Evolutionary conservation across 176 grass and related monocot genomes (phyloP).

Genomic region (Alopecurus myosuroides): DNA sequence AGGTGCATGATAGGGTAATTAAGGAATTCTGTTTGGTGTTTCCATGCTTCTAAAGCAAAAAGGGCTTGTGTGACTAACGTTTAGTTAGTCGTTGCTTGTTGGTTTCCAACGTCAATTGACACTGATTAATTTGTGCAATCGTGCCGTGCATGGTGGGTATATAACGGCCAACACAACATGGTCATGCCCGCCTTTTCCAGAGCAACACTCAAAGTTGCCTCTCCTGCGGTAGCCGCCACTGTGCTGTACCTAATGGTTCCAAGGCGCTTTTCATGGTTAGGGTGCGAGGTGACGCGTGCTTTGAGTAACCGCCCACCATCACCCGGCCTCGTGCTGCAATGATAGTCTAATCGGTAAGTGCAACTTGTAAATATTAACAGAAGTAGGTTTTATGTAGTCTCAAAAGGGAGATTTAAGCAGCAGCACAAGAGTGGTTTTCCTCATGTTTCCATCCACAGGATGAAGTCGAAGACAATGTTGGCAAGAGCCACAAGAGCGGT

Average conservation of each 20-base stretch:
- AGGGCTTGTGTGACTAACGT: neutral
- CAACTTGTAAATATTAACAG: neutral
- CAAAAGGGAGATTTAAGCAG: no score
- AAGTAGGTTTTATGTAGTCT: no score
- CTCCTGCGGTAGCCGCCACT: neutral
- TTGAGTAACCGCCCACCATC: neutral
- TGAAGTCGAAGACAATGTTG: no score
- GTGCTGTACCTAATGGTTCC: neutral
- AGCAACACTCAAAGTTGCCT: slow-evolving; percentile 3
- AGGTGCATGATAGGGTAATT: neutral
- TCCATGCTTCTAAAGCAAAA: neutral
- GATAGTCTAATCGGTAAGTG: neutral
- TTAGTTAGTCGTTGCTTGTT: neutral
- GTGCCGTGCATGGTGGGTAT: neutral
- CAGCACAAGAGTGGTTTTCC: no score
- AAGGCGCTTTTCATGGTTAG: neutral
- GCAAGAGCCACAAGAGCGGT: no score
- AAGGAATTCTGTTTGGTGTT: neutral
- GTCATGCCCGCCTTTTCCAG: neutral
- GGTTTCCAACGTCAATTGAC: neutral
- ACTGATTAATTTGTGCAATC: neutral
- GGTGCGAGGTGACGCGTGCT: neutral
- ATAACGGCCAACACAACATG: neutral
- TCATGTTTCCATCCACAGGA: no score
- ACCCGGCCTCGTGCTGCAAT: neutral